Evolutionary conservation across 2,329 filamentous ascomycete species (phyloP).

Genomic region (Colletotrichum trifolii): DNA sequence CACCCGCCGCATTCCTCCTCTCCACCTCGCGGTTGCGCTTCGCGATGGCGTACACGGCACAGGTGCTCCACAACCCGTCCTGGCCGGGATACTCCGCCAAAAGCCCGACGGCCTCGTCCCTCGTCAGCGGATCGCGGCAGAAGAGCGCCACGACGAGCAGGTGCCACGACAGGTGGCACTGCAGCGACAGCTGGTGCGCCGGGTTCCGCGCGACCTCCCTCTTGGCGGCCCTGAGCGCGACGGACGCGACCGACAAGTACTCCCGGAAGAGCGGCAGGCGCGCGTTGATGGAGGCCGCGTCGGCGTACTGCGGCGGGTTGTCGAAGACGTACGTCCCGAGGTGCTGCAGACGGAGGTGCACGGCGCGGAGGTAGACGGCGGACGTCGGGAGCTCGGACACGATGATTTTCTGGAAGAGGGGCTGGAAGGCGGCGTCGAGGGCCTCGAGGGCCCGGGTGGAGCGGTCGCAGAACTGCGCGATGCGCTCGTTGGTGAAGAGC

Average conservation of each 20-base stretch:
- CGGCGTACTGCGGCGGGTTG: conserved; percentile 41
- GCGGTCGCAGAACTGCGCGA: conserved; percentile 36
- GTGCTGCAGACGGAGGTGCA: conserved; percentile 47
- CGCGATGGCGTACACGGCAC: conserved; percentile 43
- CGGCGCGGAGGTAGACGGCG: conserved; percentile 43
- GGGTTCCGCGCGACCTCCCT: conserved; percentile 35
- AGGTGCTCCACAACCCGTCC: conserved; percentile 47
- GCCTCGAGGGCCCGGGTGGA: conserved; percentile 28
- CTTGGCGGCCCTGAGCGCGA: conserved; percentile 40
- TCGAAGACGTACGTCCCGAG: conserved; percentile 44
- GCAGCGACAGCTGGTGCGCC: conserved; percentile 43
- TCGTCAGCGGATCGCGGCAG: conserved; percentile 46
- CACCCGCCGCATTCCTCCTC: conserved; percentile 42
- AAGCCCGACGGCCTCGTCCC: conserved; percentile 46
- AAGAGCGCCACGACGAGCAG: conserved; percentile 42
- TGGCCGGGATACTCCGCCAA: conserved; percentile 48
- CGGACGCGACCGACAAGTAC: conserved; percentile 46
- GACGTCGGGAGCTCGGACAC: conserved; percentile 40
- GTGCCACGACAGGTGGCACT: conserved; percentile 42
- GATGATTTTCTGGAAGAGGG: conserved; percentile 46
- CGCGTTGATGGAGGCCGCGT: conserved; percentile 37
- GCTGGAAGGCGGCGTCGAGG: conserved; percentile 45
- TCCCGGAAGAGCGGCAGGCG: conserved; percentile 46
- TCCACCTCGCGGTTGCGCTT: conserved; percentile 43
- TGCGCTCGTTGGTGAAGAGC: conserved; percentile 36